Evolutionary conservation across 805 yeast genomes (phyloP).

Genomic region (Lipomyces kockii): DNA sequence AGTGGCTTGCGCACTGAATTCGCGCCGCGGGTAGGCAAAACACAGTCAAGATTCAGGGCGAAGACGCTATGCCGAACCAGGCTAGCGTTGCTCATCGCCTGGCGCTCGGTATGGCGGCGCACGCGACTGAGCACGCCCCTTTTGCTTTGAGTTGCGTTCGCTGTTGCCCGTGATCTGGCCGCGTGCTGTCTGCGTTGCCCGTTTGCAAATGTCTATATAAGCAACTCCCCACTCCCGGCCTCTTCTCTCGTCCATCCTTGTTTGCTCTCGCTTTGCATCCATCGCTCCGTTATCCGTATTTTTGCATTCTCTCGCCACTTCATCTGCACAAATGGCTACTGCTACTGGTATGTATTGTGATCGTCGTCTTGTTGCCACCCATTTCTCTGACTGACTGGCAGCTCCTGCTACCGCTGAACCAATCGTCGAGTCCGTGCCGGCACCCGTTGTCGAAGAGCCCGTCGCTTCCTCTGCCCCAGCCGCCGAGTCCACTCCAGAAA

Average conservation of each 20-base stretch:
- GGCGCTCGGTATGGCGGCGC: neutral
- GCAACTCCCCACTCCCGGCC: neutral
- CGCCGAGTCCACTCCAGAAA: conserved; percentile 16
- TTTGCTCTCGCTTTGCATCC: neutral
- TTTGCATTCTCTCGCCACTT: neutral
- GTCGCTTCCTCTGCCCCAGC: conserved; percentile 19
- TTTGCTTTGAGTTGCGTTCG: neutral
- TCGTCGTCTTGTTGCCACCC: neutral
- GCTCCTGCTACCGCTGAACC: conserved; percentile 14
- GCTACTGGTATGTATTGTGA: neutral
- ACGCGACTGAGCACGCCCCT: conserved; percentile 1
- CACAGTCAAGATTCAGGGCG: neutral
- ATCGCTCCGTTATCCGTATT: neutral
- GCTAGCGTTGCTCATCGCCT: neutral
- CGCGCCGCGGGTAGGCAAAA: neutral
- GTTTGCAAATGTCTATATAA: conserved; percentile 5
- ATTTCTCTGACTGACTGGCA: neutral
- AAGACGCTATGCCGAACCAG: neutral
- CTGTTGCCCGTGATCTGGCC: conserved; percentile 1
- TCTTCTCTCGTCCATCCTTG: neutral
- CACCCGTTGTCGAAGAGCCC: conserved; percentile 10
- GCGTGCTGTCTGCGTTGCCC: neutral
- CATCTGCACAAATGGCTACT: conserved; percentile 4
- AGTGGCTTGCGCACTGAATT: too few relatives aligned
- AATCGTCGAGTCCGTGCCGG: conserved; percentile 16